phyloP scores from a whole-genome alignment of 768 basidiomycete genomes.

The Exidia glandulosa region DNA sequence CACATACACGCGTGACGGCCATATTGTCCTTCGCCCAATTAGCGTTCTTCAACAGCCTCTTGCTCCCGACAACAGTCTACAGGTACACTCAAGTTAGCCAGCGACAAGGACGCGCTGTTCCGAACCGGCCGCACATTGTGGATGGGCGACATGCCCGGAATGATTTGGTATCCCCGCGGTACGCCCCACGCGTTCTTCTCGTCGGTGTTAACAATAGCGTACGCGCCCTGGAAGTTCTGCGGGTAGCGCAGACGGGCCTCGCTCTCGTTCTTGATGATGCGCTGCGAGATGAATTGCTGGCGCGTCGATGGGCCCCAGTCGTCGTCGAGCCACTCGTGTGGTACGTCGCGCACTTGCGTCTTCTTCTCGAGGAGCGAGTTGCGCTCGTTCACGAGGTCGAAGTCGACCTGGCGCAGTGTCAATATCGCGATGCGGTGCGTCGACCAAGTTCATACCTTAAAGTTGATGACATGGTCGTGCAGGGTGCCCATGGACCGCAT shows the following conservation, averaged over 20 bases:
- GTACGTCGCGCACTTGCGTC: constrained; percentile 37
- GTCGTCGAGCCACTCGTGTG: constrained; percentile 45
- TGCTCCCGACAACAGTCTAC: constrained; percentile 47
- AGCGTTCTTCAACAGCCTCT: constrained; percentile 47
- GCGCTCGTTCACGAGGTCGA: constrained; percentile 47
- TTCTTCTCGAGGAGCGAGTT: constrained; percentile 47
- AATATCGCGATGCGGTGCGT: neutral
- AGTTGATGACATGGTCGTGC: constrained; percentile 61
- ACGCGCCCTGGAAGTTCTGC: constrained; percentile 44
- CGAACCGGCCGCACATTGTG: constrained; percentile 29
- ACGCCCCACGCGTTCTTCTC: constrained; percentile 45
- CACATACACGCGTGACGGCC: constrained; percentile 31
- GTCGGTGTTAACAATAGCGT: constrained; percentile 44
- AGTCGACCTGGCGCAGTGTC: constrained; percentile 36
- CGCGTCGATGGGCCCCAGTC: constrained; percentile 47
- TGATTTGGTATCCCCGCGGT: constrained; percentile 48
- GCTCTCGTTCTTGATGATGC: constrained; percentile 40
- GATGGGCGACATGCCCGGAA: constrained; percentile 45
- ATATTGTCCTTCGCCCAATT: constrained; percentile 59
- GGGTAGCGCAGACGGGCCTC: constrained; percentile 42
- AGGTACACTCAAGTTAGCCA: neutral
- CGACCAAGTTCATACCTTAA: constrained; percentile 27
- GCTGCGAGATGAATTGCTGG: constrained; percentile 40
- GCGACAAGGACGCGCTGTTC: neutral
- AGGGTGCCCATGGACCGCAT: constrained; percentile 53